phyloP scores from a whole-genome alignment of 306 rosid genomes.

The Purshia tridentata region DNA sequence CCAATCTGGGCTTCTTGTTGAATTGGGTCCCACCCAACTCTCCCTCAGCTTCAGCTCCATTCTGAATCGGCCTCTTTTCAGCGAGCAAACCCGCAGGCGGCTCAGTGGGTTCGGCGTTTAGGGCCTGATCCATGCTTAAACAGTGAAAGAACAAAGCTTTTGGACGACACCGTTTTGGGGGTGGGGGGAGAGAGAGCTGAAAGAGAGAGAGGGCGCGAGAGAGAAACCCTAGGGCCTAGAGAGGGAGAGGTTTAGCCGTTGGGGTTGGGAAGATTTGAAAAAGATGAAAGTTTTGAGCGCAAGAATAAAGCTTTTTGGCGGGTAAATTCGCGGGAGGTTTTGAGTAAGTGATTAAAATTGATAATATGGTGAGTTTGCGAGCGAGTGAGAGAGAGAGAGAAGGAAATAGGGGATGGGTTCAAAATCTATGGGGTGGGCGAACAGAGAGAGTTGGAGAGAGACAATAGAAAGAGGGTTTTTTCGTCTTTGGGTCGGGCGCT shows the following conservation, averaged over 20 bases:
- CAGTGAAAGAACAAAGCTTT: not conserved
- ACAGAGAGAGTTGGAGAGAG: conserved; percentile 22
- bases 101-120: conserved; percentile 12
- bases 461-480: not conserved
- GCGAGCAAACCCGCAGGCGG: not conserved
- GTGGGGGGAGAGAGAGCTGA: not conserved
- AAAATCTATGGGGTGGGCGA: conserved; percentile 11
- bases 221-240: conserved; percentile 43
- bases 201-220: not conserved
- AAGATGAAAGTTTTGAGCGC: conserved; percentile 23
- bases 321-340: conserved; percentile 13
- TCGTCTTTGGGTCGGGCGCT: not conserved
- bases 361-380: not conserved
- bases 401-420: not conserved
- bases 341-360: conserved; percentile 13
- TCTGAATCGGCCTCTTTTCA: conserved; percentile 42
- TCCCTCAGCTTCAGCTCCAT: conserved; percentile 35
- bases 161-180: conserved; percentile 7
- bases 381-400: not conserved
- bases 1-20: conserved; percentile 57
- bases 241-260: conserved; percentile 11
- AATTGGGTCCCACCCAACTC: conserved; percentile 31
- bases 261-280: conserved; percentile 15
- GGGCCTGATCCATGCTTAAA: conserved; percentile 30
- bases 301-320: conserved; percentile 37